Conservation (phyloP, 768 basidiomycete genomes). For the Gymnopilus junonius region DNA sequence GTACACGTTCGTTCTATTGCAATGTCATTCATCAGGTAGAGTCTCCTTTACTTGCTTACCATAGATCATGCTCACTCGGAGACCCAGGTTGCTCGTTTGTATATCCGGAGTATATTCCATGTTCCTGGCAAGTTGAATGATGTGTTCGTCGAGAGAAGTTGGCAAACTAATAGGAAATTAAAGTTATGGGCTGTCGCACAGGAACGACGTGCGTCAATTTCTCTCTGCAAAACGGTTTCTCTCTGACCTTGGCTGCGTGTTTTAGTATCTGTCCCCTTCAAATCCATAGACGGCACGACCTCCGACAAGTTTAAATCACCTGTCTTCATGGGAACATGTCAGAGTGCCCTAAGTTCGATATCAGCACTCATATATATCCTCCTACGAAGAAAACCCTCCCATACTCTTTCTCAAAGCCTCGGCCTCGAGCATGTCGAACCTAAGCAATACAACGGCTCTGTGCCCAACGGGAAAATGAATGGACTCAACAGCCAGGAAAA, state of each 20-base stretch:
- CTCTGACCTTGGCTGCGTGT: background rate
- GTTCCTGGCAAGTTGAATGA: conserved; percentile 67
- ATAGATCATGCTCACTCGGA: background rate
- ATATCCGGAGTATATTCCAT: conserved; percentile 90
- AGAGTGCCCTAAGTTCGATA: conserved; percentile 77
- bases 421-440: conserved; percentile 54
- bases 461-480: conserved; percentile 40
- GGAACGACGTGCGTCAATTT: conserved; percentile 72
- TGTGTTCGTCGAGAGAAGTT: background rate
- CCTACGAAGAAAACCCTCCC: conserved; percentile 56
- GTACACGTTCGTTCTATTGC: conserved; percentile 8
- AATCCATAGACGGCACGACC: conserved; percentile 62
- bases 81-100: conserved; percentile 69
- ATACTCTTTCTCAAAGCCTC: conserved; percentile 58
- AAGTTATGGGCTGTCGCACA: conserved; percentile 94
- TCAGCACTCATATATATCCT: conserved; percentile 81
- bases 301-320: conserved; percentile 84
- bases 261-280: conserved; percentile 84
- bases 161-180: background rate
- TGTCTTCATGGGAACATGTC: conserved; percentile 83
- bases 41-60: background rate
- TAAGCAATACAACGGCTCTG: conserved; percentile 30
- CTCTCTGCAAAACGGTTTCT: background rate
- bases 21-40: conserved; percentile 37
- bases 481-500: conserved; percentile 18